Conservation (phyloP, 2,329 filamentous ascomycete species). For the Diaporthe vaccinii region DNA sequence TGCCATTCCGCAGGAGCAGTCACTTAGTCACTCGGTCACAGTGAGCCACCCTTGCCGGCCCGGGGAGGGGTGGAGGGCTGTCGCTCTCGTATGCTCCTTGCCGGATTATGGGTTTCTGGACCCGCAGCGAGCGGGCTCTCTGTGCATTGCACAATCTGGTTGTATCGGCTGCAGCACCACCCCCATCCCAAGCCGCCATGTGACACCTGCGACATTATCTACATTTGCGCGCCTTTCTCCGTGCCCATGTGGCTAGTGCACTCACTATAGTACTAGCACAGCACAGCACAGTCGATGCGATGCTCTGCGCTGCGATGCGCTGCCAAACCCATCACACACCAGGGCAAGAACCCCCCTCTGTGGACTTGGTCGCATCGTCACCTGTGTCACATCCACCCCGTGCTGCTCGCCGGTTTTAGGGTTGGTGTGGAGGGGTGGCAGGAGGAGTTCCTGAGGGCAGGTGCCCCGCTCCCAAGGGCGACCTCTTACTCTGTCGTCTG, state of each 20-base stretch:
- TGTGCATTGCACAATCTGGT: slow-evolving; percentile 18
- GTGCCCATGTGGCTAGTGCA: slow-evolving; percentile 15
- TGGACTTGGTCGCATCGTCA: slow-evolving; percentile 24
- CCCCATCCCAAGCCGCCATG: slow-evolving; percentile 21
- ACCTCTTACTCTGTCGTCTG: slow-evolving; percentile 30
- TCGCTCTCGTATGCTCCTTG: slow-evolving; percentile 26
- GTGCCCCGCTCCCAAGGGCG: slow-evolving; percentile 27
- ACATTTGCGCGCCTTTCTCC: neutral
- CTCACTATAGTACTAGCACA: slow-evolving; percentile 8
- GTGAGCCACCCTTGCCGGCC: slow-evolving; percentile 19
- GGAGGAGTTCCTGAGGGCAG: slow-evolving; percentile 8
- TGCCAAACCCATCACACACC: slow-evolving; percentile 5
- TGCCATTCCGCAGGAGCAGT: slow-evolving; percentile 23
- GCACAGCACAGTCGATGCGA: neutral
- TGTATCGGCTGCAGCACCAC: slow-evolving; percentile 16
- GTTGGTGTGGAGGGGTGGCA: slow-evolving; percentile 23
- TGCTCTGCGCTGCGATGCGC: slow-evolving; percentile 8
- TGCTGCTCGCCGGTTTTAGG: slow-evolving; percentile 25
- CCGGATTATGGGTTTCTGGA: slow-evolving; percentile 11
- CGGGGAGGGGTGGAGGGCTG: neutral
- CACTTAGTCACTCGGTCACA: slow-evolving; percentile 10
- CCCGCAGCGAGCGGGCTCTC: neutral
- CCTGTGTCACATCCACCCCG: slow-evolving; percentile 26
- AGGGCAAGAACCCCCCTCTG: slow-evolving; percentile 7
- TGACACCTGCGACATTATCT: slow-evolving; percentile 30